Evolutionary conservation across 1,284 basidiomycete species (phyloP).

Genomic region (Fomes fomentarius): DNA sequence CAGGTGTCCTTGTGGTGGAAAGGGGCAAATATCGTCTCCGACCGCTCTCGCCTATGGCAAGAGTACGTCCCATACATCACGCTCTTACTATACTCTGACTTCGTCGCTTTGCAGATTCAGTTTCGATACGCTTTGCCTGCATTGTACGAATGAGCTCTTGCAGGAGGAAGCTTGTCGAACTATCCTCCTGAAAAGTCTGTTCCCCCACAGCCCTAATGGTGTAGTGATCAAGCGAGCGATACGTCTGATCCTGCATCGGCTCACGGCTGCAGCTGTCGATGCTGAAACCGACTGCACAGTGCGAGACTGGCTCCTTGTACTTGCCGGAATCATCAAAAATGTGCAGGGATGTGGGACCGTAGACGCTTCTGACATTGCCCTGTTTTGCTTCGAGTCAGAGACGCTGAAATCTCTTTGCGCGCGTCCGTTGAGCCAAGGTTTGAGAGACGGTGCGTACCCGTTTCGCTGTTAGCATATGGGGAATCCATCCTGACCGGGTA

Average conservation of each 20-base stretch:
- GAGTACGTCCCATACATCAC: too few species aligned
- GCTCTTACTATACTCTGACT: too few species aligned
- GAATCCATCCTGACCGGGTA: background rate
- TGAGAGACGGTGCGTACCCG: constrained; percentile 38
- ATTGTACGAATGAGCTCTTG: constrained; percentile 35
- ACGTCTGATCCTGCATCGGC: constrained; percentile 43
- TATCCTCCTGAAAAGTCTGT: constrained; percentile 37
- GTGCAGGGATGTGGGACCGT: background rate
- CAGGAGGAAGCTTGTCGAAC: constrained; percentile 25
- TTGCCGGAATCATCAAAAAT: constrained; percentile 13
- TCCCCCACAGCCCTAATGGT: constrained; percentile 28
- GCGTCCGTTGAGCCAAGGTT: constrained; percentile 21
- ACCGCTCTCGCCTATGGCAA: background rate
- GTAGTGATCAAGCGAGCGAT: constrained; percentile 39
- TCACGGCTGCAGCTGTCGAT: constrained; percentile 31
- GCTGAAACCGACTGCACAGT: background rate
- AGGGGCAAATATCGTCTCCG: constrained; percentile 19
- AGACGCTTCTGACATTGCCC: background rate
- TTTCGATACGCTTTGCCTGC: constrained; percentile 51
- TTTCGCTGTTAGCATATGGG: too few species aligned
- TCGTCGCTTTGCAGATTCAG: constrained; percentile 36
- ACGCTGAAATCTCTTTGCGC: constrained; percentile 9
- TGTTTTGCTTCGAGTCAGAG: constrained; percentile 19
- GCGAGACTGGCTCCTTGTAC: constrained; percentile 18
- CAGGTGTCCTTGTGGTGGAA: constrained; percentile 49